Evolutionary conservation across 495 filamentous ascomycete genomes (phyloP).

Genomic region (Endocarpon pusillum): DNA sequence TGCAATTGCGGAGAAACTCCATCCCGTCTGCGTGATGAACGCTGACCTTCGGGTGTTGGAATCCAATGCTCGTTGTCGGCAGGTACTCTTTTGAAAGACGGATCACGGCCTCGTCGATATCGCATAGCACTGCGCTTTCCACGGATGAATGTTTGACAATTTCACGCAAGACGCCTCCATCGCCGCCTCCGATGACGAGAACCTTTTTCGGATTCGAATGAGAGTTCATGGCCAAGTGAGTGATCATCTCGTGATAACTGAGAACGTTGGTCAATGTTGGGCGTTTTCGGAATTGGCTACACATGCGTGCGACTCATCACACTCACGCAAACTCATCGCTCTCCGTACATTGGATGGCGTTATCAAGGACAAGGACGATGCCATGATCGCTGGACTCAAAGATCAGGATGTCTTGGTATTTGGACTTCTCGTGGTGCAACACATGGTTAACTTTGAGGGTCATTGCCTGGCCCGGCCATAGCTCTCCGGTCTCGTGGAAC

Average conservation of each 20-base stretch:
- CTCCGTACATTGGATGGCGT: conserved; percentile 97
- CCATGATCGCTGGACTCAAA: conserved; percentile 96
- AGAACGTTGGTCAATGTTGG: neutral
- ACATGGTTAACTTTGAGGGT: conserved; percentile 94
- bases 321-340: conserved; percentile 84
- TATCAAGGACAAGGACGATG: conserved; percentile 93
- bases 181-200: conserved; percentile 92
- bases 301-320: neutral
- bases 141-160: conserved; percentile 92
- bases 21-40: conserved; percentile 91
- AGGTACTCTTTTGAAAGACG: conserved; percentile 97
- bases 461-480: conserved; percentile 99
- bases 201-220: conserved; percentile 97
- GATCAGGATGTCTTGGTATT: conserved; percentile 97
- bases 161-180: conserved; percentile 92
- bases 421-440: conserved; percentile 95
- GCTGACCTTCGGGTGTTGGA: conserved; percentile 82
- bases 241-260: conserved; percentile 99
- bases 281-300: neutral
- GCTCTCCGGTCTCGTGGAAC: conserved; percentile 93
- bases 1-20: conserved; percentile 83
- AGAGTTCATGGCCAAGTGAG: conserved; percentile 94
- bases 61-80: conserved; percentile 81
- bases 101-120: conserved; percentile 99
- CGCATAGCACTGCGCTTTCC: conserved; percentile 87